Evolutionary conservation across 768 basidiomycete genomes (phyloP), one percentile per base, ranked within the genome.

Genomic region (Suillus subluteus): DNA sequence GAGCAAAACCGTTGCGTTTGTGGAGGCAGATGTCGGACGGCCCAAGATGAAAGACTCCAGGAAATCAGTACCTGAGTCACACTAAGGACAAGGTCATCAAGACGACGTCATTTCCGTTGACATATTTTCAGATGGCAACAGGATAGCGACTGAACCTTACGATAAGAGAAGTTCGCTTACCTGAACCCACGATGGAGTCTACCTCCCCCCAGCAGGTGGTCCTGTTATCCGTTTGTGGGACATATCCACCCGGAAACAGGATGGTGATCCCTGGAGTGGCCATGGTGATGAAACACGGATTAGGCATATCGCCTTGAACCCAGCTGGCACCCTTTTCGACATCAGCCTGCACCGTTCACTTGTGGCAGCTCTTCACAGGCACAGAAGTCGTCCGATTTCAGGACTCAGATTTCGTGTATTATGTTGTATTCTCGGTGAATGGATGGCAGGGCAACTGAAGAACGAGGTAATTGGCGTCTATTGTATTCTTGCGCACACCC

Each of bases 391-490:
- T 38, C 12, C 21, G 2, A 0, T 72, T 75, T 21, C 74, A 69
- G 35, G 76, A 76, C 58, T 70, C 72, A 41, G 46, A 69, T 12
- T 65, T 68, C 6, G 62, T 77, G 2, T 69, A 68, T 9, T 55
- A 58, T 38, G 73, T 76, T 62, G 15, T 65, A 6, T 79, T 79
- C 48, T 75, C 76, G 6, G 66, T 50, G 12, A 72, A 78, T 43
- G 72, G 78, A 50, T 2, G n/a, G 23, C 46, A 50, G 2, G 6
- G 12, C 4, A 23, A 23, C 46, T n/a, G 48, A 50, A 50, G n/a
- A 50, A 15, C 12, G 23, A 50, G 12, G 11, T 13, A 11, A 21
- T 46, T 46, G 44, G 11, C 9, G n/a, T 13, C 12, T 21, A 44
- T 44, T 44, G 43, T 44, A 44, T 44, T 16, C 16, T 15, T 43